A percentile compares a stretch with the other conserved stretches of the same genome.
Evolutionary conservation across 139 green algal species (phyloP).

Genomic region (Chlamydomonas sp.): DNA sequence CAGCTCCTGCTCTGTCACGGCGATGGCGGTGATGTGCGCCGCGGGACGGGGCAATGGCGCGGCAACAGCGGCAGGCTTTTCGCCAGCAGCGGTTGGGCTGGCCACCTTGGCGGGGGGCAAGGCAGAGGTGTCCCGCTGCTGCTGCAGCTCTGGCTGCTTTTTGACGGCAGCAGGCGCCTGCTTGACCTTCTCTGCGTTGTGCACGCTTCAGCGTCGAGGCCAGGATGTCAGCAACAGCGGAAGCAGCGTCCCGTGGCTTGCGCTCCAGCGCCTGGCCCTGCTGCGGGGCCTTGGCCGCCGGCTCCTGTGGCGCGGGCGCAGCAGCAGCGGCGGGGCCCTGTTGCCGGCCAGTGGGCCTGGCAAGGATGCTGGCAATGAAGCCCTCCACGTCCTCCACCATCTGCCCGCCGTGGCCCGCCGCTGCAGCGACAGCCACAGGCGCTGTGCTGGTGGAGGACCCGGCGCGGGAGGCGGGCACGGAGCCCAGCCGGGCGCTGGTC

Average conservation of each 20-base stretch:
- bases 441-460: background rate
- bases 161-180: background rate
- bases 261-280: background rate
- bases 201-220: background rate
- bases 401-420: background rate
- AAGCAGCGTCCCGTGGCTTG: background rate
- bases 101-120: background rate
- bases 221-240: slow-evolving; percentile 17
- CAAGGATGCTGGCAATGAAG: slow-evolving; percentile 43
- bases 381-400: slow-evolving; percentile 40
- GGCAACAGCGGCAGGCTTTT: background rate
- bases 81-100: background rate
- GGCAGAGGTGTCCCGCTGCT: background rate
- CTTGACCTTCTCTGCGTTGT: background rate
- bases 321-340: background rate
- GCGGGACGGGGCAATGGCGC: no score
- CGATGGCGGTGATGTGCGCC: no score
- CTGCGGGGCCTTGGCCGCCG: background rate
- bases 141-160: background rate
- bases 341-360: background rate
- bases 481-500: background rate
- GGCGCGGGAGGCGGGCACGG: background rate
- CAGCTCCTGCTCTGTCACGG: no score
- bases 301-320: background rate
- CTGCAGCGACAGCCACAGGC: background rate